These are phyloP conservation scores for Fusarium kyushuense DNA, from an alignment of 2,329 filamentous ascomycete genomes.

Conservation along the genomic window DNA sequence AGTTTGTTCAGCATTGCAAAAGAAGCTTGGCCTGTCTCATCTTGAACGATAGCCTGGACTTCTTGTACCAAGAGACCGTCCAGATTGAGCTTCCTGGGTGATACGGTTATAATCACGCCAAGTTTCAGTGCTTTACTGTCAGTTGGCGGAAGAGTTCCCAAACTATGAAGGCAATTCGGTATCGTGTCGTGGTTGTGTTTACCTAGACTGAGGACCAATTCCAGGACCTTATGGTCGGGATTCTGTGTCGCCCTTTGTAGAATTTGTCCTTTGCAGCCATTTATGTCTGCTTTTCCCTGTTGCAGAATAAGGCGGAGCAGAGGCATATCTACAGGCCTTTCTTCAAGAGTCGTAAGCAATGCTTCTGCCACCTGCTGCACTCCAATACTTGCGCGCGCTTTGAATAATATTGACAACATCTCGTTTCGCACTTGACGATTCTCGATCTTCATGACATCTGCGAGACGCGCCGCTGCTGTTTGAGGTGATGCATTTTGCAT, in stretches of 20 bases:
- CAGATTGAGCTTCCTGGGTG: slow-evolving; percentile 58
- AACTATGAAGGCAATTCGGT: slow-evolving; percentile 56
- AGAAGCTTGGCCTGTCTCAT: slow-evolving; percentile 53
- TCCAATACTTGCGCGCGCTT: slow-evolving; percentile 59
- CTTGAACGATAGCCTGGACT: slow-evolving; percentile 59
- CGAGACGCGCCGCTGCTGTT: slow-evolving; percentile 62
- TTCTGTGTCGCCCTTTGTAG: slow-evolving; percentile 57
- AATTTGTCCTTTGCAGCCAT: slow-evolving; percentile 59
- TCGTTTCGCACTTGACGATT: slow-evolving; percentile 59
- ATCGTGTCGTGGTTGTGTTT: slow-evolving; percentile 60
- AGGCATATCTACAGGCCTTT: slow-evolving; percentile 62
- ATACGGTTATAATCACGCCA: slow-evolving; percentile 59
- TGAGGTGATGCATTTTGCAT: slow-evolving; percentile 61
- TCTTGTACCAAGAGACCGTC: slow-evolving; percentile 63
- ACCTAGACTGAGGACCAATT: slow-evolving; percentile 60
- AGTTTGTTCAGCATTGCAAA: slow-evolving; percentile 61
- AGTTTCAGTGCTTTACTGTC: slow-evolving; percentile 64
- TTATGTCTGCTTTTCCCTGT: slow-evolving; percentile 65
- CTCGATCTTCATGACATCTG: slow-evolving; percentile 60
- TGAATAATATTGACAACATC: slow-evolving; percentile 62
- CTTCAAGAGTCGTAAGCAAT: slow-evolving; percentile 57
- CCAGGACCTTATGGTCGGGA: slow-evolving; percentile 62
- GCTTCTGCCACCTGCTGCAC: slow-evolving; percentile 58
- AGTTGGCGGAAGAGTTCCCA: slow-evolving; percentile 59
- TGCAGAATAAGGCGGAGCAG: slow-evolving; percentile 63